Base-by-base conservation (phyloP, 2,329 filamentous ascomycete species). In the Trichoderma koningii region DNA sequence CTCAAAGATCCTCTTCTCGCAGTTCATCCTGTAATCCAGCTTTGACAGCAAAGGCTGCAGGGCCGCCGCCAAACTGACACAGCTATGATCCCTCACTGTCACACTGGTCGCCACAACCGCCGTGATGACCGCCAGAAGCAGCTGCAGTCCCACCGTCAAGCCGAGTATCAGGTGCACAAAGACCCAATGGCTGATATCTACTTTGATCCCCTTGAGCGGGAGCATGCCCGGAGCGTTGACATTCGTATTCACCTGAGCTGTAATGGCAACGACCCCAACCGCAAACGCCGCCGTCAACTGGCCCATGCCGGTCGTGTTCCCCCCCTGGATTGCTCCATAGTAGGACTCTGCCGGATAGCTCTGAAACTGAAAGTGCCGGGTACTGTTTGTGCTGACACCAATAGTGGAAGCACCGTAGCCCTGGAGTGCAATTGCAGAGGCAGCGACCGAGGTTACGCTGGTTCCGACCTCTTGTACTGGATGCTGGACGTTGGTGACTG, bases 311-410 rank as follows among this genome's bases (percentile, higher is more conserved):
- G 70, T 34, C 0, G 51, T 47, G 26, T 69, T 67, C 1, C 81
- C 81, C 14, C 71, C 63, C 14, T 69, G 60, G 3, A 75, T 70
- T 0, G 48, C 44, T 2, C 80, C 81, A 57, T 76, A 80, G 5
- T 72, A 65, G 1, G 76, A 76, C 57, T 80, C 77, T 28, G 75
- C 72, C 0, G 81, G 80, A 57, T 82, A 82, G 10, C 75, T 76
- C 68, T 80, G 78, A 51, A 72, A 76, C 66, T 76, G 73, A 42
- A 71, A 66, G 59, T 66, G 60, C 17, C 66, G 63, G 41, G 71
- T 67, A 63, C 67, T 67, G 65, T 71, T 70, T 57, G 70, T 70
- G 57, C 34, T 69, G 12, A 59, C 68, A 59, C 69, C 72, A 12
- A 70, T 66, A 5, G 52, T 19, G 2, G 71, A 70, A 1, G 69